Conservation (phyloP, 352 stramenopile genomes). For the Thraustochytrium striatum region DNA sequence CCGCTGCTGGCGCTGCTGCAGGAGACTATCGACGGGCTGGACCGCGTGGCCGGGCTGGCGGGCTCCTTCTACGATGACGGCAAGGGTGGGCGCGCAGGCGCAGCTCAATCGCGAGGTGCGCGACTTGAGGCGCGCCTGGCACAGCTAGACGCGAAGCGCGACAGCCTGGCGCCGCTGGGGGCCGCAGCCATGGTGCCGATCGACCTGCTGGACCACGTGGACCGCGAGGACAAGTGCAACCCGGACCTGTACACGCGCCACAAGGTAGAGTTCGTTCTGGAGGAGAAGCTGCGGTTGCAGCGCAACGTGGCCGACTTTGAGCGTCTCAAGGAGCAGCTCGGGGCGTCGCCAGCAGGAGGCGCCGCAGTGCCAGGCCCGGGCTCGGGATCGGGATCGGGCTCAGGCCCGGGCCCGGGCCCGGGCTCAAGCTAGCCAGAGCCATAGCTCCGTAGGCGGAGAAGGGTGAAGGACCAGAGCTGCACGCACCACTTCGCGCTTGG, state of each 20-base stretch:
- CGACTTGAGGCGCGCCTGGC: not conserved
- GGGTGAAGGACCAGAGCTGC: too few relatives aligned
- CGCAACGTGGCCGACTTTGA: not conserved
- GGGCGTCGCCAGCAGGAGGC: not conserved
- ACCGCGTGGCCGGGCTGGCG: not conserved
- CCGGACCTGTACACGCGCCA: conserved; percentile 39
- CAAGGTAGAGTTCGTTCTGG: conserved; percentile 34
- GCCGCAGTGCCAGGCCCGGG: not conserved
- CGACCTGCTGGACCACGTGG: conserved; percentile 36
- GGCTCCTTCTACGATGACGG: not conserved
- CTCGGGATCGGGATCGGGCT: too few relatives aligned
- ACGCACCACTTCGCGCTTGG: too few relatives aligned
- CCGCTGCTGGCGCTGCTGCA: not conserved
- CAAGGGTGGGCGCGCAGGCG: too few relatives aligned
- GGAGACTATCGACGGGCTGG: not conserved
- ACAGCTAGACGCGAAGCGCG: not conserved
- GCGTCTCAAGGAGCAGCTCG: not conserved
- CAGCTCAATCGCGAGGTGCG: too few relatives aligned
- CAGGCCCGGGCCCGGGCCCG: too few relatives aligned
- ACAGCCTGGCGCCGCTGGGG: not conserved
- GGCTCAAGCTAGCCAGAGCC: too few relatives aligned
- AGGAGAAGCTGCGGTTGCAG: conserved; percentile 22
- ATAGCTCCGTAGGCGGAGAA: too few relatives aligned
- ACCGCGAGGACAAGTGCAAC: conserved; percentile 20
- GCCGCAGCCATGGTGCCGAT: conserved; percentile 7